Evolutionary conservation across 257 asterid genomes (phyloP).

Genomic region (Fraxinus americana): DNA sequence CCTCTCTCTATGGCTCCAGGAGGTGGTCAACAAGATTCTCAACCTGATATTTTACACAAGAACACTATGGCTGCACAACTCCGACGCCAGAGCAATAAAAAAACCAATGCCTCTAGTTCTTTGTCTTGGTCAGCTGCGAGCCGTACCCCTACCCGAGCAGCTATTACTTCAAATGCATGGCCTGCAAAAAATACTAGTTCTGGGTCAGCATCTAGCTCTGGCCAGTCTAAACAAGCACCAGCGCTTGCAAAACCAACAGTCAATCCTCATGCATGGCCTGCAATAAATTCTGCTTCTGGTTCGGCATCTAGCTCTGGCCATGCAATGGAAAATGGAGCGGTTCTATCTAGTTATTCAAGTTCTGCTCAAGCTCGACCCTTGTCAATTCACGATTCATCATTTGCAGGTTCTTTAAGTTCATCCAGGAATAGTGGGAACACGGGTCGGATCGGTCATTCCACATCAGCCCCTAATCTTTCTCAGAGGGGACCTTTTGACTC

Average conservation of each 20-base stretch:
- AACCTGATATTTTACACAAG: constrained; percentile 40
- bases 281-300: constrained; percentile 53
- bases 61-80: constrained; percentile 76
- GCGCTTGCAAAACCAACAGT: background rate
- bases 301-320: constrained; percentile 54
- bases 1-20: constrained; percentile 65
- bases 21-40: constrained; percentile 54
- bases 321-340: constrained; percentile 35
- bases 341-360: constrained; percentile 44
- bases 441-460: constrained; percentile 60
- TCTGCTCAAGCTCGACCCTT: constrained; percentile 53
- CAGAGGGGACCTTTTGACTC: constrained; percentile 47
- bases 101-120: constrained; percentile 43
- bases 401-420: constrained; percentile 47
- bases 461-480: constrained; percentile 83
- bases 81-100: constrained; percentile 49
- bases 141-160: constrained; percentile 40
- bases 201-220: constrained; percentile 56
- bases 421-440: constrained; percentile 52
- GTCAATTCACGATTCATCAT: constrained; percentile 39
- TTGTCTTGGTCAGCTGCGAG: constrained; percentile 54
- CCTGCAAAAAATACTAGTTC: constrained; percentile 56
- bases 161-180: constrained; percentile 48
- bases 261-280: constrained; percentile 56
- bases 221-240: constrained; percentile 36